Conservation (phyloP, 495 filamentous ascomycete species). For the Stereocaulon alpinum region DNA sequence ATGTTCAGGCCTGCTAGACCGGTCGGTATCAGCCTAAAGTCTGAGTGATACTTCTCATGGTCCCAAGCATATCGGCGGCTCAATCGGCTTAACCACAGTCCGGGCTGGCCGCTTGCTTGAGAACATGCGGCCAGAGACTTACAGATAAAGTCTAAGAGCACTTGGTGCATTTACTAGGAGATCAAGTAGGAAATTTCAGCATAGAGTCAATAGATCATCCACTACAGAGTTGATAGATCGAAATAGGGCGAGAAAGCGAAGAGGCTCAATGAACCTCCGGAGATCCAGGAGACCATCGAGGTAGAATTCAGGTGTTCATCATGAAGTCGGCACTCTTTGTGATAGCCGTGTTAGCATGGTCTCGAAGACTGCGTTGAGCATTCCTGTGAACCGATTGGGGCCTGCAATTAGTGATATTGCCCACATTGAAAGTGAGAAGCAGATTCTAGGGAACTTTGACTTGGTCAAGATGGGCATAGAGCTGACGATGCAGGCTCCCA, state of each 20-base stretch:
- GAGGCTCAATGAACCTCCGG: neutral
- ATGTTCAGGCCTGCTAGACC: too few species aligned
- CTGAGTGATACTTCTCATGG: too few species aligned
- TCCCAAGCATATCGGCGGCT: too few species aligned
- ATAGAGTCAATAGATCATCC: neutral
- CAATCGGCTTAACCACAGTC: too few species aligned
- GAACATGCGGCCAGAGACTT: neutral
- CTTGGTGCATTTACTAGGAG: too few species aligned
- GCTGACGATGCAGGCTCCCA: neutral
- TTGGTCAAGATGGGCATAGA: neutral
- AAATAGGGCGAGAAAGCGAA: neutral
- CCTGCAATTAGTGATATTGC: neutral
- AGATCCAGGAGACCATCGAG: neutral
- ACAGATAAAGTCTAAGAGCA: neutral
- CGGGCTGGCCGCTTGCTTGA: too few species aligned
- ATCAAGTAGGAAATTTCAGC: too few species aligned
- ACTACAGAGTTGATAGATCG: slow-evolving; percentile 21
- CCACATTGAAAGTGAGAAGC: neutral
- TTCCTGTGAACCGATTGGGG: neutral
- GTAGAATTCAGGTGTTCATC: neutral
- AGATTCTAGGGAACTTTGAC: neutral
- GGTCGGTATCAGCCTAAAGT: too few species aligned
- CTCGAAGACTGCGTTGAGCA: neutral
- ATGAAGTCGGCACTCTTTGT: neutral
- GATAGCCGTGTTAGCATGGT: neutral